These are phyloP conservation scores for Trichosporon sp. DNA, from an alignment of 1,284 basidiomycete species.

Conservation along the genomic window DNA sequence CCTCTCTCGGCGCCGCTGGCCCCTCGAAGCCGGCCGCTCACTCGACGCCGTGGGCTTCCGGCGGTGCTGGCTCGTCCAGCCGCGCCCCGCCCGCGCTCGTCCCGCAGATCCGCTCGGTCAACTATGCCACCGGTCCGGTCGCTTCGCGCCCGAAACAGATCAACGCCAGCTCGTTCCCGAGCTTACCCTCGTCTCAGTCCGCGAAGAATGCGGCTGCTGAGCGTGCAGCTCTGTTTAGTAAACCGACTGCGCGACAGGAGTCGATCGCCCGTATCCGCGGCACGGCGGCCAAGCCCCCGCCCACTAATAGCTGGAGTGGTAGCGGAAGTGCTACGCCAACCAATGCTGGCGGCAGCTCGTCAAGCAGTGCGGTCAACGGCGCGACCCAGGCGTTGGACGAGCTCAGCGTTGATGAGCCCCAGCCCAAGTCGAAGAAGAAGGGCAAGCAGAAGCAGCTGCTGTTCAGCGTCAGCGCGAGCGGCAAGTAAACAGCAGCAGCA, in stretches of 20 bases:
- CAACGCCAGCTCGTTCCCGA: constrained; percentile 66
- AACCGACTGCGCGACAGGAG: constrained; percentile 65
- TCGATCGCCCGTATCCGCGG: constrained; percentile 73
- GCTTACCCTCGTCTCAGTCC: constrained; percentile 61
- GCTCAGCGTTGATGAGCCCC: constrained; percentile 7
- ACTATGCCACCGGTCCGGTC: constrained; percentile 37
- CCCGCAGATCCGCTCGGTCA: constrained; percentile 49
- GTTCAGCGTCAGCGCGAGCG: constrained; percentile 62
- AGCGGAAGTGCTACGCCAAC: not conserved
- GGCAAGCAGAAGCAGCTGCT: constrained; percentile 81
- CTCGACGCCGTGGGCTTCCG: constrained; percentile 52
- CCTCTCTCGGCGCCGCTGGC: constrained; percentile 39
- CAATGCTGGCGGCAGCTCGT: constrained; percentile 1
- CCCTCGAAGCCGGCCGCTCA: constrained; percentile 33
- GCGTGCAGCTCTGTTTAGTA: constrained; percentile 56
- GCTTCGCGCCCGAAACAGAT: constrained; percentile 26
- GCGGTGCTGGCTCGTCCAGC: constrained; percentile 46
- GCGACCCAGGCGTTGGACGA: constrained; percentile 22
- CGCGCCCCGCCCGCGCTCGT: constrained; percentile 41
- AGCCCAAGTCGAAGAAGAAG: constrained; percentile 58
- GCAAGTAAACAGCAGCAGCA: not conserved
- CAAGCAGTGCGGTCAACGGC: constrained; percentile 30
- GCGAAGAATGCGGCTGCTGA: constrained; percentile 52
- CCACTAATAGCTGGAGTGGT: constrained; percentile 38
- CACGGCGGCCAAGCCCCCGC: constrained; percentile 57